These are phyloP conservation scores for Rhizopus arrhizus DNA, from an alignment of 371 early-diverging fungal genomes.

Conservation along the genomic window DNA sequence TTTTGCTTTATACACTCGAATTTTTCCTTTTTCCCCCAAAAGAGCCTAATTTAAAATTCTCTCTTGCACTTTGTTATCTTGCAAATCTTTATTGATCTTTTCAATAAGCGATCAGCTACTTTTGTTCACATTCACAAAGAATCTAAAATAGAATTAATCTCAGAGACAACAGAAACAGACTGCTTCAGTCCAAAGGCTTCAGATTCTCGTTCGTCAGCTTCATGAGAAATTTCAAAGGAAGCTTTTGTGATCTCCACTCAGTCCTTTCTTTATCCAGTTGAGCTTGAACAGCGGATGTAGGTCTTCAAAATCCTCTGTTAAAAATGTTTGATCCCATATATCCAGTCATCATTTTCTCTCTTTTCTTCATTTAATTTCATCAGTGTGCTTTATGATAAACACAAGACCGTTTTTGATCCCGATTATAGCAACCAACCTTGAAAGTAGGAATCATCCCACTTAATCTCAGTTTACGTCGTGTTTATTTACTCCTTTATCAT, in stretches of 20 bases:
- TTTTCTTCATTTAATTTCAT: too few relatives aligned
- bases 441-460: too few relatives aligned
- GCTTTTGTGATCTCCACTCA: slow-evolving; percentile 91
- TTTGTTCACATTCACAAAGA: slow-evolving; percentile 95
- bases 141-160: slow-evolving; percentile 89
- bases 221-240: slow-evolving; percentile 91
- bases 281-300: slow-evolving; percentile 86
- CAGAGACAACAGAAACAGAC: slow-evolving; percentile 76
- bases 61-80: slow-evolving; percentile 76
- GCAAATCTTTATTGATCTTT: slow-evolving; percentile 78
- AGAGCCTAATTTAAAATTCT: slow-evolving; percentile 60
- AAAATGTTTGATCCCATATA: too few relatives aligned
- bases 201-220: slow-evolving; percentile 90
- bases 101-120: slow-evolving; percentile 79
- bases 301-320: slow-evolving; percentile 75
- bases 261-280: slow-evolving; percentile 90
- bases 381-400: too few relatives aligned
- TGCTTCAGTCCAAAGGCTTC: slow-evolving; percentile 94
- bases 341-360: too few relatives aligned
- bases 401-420: too few relatives aligned
- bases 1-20: slow-evolving; percentile 19
- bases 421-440: too few relatives aligned
- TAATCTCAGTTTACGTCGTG: too few relatives aligned
- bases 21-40: slow-evolving; percentile 54
- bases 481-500: too few relatives aligned